These are phyloP conservation scores for Malassezia nana DNA, from an alignment of 1,284 basidiomycete genomes.

Conservation along the genomic window DNA sequence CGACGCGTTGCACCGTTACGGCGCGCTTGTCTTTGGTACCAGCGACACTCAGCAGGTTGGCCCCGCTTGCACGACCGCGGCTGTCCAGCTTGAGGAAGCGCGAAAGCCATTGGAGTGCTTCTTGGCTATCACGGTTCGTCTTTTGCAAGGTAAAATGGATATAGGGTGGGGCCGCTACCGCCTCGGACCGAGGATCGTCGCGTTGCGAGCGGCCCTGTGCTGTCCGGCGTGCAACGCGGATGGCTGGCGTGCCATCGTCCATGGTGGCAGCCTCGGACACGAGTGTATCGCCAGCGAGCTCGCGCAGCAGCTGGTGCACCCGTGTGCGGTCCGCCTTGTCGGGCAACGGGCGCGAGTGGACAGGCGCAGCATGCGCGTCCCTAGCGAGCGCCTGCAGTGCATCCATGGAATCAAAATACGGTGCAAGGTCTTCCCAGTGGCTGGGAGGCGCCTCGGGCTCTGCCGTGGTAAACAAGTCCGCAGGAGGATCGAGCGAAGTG, in stretches of 20 bases:
- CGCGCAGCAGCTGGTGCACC: slow-evolving; percentile 70
- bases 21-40: slow-evolving; percentile 98
- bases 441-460: neutral
- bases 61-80: slow-evolving; percentile 10
- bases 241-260: slow-evolving; percentile 31
- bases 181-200: slow-evolving; percentile 50
- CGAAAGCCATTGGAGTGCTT: slow-evolving; percentile 70
- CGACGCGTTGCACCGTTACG: slow-evolving; percentile 85
- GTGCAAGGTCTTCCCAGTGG: slow-evolving; percentile 12
- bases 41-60: slow-evolving; percentile 66
- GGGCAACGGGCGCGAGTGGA: slow-evolving; percentile 59
- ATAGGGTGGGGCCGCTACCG: slow-evolving; percentile 57
- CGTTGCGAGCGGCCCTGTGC: neutral
- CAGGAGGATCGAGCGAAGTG: slow-evolving; percentile 26
- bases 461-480: neutral
- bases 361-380: slow-evolving; percentile 17
- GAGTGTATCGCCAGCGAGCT: slow-evolving; percentile 69
- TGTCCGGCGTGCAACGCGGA: slow-evolving; percentile 4
- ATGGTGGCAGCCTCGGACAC: slow-evolving; percentile 62
- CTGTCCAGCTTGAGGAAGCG: slow-evolving; percentile 48
- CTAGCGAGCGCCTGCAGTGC: slow-evolving; percentile 16
- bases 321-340: slow-evolving; percentile 71
- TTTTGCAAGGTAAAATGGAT: slow-evolving; percentile 97
- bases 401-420: slow-evolving; percentile 16
- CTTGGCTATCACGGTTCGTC: slow-evolving; percentile 93